Conservation (phyloP, 169 alveolate species). For the Perkinsus marinus region DNA sequence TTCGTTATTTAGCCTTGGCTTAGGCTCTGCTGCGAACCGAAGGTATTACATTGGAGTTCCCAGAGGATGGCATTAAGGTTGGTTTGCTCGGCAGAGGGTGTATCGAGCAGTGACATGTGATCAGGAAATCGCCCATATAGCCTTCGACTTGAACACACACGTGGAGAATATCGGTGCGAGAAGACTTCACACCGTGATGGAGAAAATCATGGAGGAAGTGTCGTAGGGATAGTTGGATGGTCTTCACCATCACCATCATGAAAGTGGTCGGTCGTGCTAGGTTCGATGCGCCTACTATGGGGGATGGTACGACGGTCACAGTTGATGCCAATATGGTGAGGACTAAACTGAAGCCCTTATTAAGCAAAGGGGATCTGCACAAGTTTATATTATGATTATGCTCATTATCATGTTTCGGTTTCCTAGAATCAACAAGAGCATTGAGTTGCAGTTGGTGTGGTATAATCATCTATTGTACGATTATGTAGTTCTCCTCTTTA, state of each 20-base stretch:
- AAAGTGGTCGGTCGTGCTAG: neutral
- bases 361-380: neutral
- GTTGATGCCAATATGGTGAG: neutral
- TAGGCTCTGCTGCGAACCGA: conserved; percentile 59
- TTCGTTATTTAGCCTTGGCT: too few species aligned
- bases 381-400: neutral
- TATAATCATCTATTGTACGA: too few species aligned
- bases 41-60: conserved; percentile 44
- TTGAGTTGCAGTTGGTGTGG: too few species aligned
- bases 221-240: neutral
- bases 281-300: neutral
- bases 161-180: conserved; percentile 78
- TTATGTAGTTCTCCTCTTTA: too few species aligned
- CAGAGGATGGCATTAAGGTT: conserved; percentile 42
- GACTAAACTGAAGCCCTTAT: neutral
- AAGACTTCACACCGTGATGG: conserved; percentile 67
- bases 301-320: neutral
- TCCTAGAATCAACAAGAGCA: too few species aligned
- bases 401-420: neutral
- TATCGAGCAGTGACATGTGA: conserved; percentile 6
- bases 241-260: too few species aligned
- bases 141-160: conserved; percentile 51
- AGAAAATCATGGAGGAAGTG: conserved; percentile 24
- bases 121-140: conserved; percentile 30
- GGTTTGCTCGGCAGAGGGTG: neutral